A percentile compares a stretch with the other conserved stretches of the same genome.
Conservation (phyloP, 2,329 filamentous ascomycete species). For the Leptosphaerulina australis region DNA sequence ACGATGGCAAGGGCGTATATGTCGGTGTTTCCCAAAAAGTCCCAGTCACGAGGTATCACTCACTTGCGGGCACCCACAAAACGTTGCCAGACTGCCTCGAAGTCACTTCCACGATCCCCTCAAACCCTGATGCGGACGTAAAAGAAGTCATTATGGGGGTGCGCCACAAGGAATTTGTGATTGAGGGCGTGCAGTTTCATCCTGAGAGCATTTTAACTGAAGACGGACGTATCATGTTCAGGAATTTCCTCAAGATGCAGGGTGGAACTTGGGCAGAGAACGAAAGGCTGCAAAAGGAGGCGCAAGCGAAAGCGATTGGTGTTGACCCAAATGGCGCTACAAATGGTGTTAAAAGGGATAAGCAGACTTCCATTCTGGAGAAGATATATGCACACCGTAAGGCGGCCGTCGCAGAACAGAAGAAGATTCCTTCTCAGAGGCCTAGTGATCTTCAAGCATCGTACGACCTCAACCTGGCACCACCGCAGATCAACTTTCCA, state of each 20-base stretch:
- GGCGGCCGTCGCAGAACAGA: conserved; percentile 77
- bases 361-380: conserved; percentile 85
- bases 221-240: conserved; percentile 85
- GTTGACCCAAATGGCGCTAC: conserved; percentile 29
- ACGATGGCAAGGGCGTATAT: conserved; percentile 93
- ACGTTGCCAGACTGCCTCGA: conserved; percentile 86
- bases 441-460: conserved; percentile 83
- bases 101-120: conserved; percentile 82
- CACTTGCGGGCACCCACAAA: conserved; percentile 86
- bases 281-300: conserved; percentile 56
- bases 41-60: conserved; percentile 94
- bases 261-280: conserved; percentile 93
- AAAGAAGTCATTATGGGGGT: conserved; percentile 96
- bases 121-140: conserved; percentile 72
- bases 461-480: conserved; percentile 82
- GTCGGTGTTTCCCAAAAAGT: conserved; percentile 77
- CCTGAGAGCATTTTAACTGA: conserved; percentile 96
- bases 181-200: conserved; percentile 98
- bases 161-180: conserved; percentile 83
- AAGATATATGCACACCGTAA: conserved; percentile 86
- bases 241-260: conserved; percentile 86
- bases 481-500: conserved; percentile 81
- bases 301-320: conserved; percentile 43
- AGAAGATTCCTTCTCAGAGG: conserved; percentile 81
- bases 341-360: conserved; percentile 50